Base-by-base conservation (phyloP, 2,329 filamentous ascomycete species). In the Xylariaceae sp. region DNA sequence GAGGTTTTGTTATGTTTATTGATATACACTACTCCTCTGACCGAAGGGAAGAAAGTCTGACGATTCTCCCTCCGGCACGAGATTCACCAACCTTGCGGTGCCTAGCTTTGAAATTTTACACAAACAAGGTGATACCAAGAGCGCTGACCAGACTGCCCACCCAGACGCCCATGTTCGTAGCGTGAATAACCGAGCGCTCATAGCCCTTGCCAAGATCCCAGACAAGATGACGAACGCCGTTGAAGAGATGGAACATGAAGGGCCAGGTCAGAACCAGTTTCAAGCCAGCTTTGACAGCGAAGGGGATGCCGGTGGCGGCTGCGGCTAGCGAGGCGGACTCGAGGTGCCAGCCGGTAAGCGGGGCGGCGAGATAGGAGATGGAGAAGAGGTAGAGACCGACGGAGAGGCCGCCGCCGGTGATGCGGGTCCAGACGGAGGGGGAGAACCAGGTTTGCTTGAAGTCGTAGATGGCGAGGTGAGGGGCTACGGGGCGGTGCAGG, bases 381-480 rank as follows among this genome's bases (percentile, higher is more conserved):
- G 87, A 85, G 77, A 89, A 96, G 70, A 83, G 72, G 80, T 96
- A 96, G 60, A 95, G 79, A 48, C 77, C 74, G 61, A 86, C 88
- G 57, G 85, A 86, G 63, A 95, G 80, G 57, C 79, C 72, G 68
- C 80, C 74, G 66, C 89, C 91, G n/a, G 89, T 92, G 75, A 96
- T 84, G 67, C 91, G 90, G 77, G 91, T 88, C 74, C 89, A 80
- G 62, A 80, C 79, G 55, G 78, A 84, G 64, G 84, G 85, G 64
- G 80, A 79, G 72, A 89, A 86, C 86, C 86, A 96, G 65, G 89
- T 94, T 75, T 96, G 88, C 73, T 89, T 84, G 57, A 87, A 82
- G 72, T 84, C 81, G 84, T 96, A 96, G 81, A 95, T 91, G 68
- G 75, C 71, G 60, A 96, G 83, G 71, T 96, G 91, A 53, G 91